Conservation (phyloP, 352 stramenopile genomes). For the Phytophthora crassamura region DNA sequence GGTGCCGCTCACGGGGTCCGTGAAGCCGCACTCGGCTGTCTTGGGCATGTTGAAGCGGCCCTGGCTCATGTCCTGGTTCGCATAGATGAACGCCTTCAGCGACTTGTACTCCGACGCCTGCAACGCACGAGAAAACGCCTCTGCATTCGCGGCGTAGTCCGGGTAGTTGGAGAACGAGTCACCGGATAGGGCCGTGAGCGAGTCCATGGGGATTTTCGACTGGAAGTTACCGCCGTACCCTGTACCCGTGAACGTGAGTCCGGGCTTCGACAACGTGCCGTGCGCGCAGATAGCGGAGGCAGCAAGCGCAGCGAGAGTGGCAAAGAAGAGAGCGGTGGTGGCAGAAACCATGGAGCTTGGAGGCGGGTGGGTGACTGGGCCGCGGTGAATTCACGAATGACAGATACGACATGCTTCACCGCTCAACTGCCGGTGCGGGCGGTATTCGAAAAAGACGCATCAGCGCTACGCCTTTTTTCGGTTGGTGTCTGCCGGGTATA, state of each 20-base stretch:
- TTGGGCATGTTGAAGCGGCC: slow-evolving; percentile 25
- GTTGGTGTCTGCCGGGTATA: too few species aligned
- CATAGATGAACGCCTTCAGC: slow-evolving; percentile 21
- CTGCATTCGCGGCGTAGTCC: slow-evolving; percentile 12
- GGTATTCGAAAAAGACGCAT: too few species aligned
- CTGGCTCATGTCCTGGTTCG: slow-evolving; percentile 28
- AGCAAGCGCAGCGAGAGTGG: neutral
- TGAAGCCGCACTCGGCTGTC: slow-evolving; percentile 40
- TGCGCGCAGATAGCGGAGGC: slow-evolving; percentile 15
- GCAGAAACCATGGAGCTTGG: too few species aligned
- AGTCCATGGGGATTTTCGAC: slow-evolving; percentile 13
- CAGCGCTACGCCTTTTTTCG: too few species aligned
- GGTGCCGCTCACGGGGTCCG: slow-evolving; percentile 25
- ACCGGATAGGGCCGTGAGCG: slow-evolving; percentile 14
- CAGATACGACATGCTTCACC: too few species aligned
- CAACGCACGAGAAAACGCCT: slow-evolving; percentile 15
- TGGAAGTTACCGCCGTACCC: slow-evolving; percentile 24
- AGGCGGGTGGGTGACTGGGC: neutral
- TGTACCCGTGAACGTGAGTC: slow-evolving; percentile 14
- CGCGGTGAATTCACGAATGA: slow-evolving; percentile 19
- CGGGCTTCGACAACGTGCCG: slow-evolving; percentile 16
- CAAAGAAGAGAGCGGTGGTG: slow-evolving; percentile 7
- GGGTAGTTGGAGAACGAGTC: slow-evolving; percentile 28
- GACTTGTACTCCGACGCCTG: slow-evolving; percentile 23
- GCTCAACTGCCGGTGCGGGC: too few species aligned